These are phyloP conservation scores for Metschnikowia rubicola DNA, from an alignment of 805 yeast genomes.

Conservation along the genomic window DNA sequence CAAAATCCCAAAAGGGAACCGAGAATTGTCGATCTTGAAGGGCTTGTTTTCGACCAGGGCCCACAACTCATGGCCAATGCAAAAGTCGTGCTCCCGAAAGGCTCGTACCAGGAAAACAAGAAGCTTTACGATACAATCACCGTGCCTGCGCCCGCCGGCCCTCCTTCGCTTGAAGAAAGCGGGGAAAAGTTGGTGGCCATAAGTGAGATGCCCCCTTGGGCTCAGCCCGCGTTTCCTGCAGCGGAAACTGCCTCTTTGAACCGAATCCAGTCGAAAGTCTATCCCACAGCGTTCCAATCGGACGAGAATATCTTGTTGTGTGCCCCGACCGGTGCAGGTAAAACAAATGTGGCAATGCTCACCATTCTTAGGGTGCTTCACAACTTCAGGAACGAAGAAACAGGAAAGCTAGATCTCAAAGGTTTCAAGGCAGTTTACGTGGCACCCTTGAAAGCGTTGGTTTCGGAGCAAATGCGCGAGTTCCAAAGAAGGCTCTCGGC, in stretches of 20 bases:
- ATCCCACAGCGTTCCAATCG: conserved; percentile 67
- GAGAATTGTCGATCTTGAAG: conserved; percentile 57
- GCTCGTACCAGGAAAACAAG: conserved; percentile 73
- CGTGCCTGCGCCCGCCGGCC: conserved; percentile 74
- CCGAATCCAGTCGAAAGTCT: conserved; percentile 79
- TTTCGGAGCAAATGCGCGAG: conserved; percentile 90
- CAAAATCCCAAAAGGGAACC: conserved; percentile 37
- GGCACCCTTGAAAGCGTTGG: conserved; percentile 92
- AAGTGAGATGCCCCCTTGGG: conserved; percentile 75
- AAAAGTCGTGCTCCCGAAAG: conserved; percentile 73
- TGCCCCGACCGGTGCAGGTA: conserved; percentile 99
- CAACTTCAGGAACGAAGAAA: conserved; percentile 43
- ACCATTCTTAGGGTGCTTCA: conserved; percentile 63
- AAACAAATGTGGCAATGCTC: conserved; percentile 93
- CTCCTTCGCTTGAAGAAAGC: conserved; percentile 35
- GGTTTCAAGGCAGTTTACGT: conserved; percentile 79
- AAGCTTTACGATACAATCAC: conserved; percentile 82
- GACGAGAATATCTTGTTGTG: conserved; percentile 78
- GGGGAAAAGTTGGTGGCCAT: conserved; percentile 53
- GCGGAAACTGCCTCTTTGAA: conserved; percentile 67
- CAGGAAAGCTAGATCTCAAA: conserved; percentile 50
- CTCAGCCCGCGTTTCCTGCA: conserved; percentile 67
- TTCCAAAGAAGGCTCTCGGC: conserved; percentile 62
- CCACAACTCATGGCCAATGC: conserved; percentile 62
- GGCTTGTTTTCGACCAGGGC: conserved; percentile 68